These are phyloP conservation scores for Babesia gibsoni DNA, from an alignment of 169 alveolate genomes.

Conservation along the genomic window DNA sequence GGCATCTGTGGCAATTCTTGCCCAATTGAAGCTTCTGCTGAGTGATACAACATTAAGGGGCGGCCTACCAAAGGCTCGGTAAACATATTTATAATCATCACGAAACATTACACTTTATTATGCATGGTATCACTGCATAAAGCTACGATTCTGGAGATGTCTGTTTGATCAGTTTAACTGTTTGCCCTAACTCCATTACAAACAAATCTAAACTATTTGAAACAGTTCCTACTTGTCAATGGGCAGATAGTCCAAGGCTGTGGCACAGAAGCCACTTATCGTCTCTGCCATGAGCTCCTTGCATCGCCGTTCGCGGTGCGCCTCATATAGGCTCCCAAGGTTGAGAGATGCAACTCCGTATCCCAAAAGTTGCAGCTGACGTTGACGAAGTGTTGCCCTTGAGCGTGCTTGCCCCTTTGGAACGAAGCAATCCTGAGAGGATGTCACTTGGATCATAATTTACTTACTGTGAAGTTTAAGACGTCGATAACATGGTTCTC, in stretches of 20 bases:
- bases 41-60: conserved; percentile 32
- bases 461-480: conserved; percentile 33
- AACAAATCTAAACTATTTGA: not conserved
- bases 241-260: conserved; percentile 53
- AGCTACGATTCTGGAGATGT: too few relatives aligned
- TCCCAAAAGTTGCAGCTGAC: conserved; percentile 60
- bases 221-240: too few relatives aligned
- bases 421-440: conserved; percentile 43
- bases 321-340: conserved; percentile 23
- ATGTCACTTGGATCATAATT: not conserved
- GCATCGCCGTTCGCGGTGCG: conserved; percentile 9
- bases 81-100: too few relatives aligned
- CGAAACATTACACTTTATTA: too few relatives aligned
- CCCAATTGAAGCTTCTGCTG: conserved; percentile 45
- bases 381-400: conserved; percentile 46
- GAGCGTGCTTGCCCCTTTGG: conserved; percentile 55
- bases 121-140: too few relatives aligned
- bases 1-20: conserved; percentile 46
- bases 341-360: conserved; percentile 38
- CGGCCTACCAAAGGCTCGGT: conserved; percentile 52
- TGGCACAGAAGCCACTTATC: conserved; percentile 32
- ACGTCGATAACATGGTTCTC: conserved; percentile 58
- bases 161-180: too few relatives aligned
- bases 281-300: conserved; percentile 50
- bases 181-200: not conserved